These are phyloP conservation scores for Eutypella sp. DNA, from an alignment of 2,329 filamentous ascomycete genomes.

Conservation along the genomic window DNA sequence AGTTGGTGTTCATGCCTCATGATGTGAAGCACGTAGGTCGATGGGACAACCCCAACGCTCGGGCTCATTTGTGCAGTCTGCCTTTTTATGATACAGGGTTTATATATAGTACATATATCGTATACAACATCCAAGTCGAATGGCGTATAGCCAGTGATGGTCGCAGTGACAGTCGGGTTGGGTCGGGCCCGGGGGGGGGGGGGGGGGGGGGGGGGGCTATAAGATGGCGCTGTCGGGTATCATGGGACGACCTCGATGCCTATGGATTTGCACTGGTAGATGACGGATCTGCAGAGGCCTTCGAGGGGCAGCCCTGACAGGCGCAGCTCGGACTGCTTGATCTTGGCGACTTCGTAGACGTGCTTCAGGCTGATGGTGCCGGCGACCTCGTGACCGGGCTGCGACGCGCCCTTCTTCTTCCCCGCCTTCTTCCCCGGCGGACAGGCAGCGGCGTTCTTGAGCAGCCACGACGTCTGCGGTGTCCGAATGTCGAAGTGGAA, in stretches of 20 bases:
- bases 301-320: slow-evolving; percentile 67
- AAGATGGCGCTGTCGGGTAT: slow-evolving; percentile 1
- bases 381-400: slow-evolving; percentile 71
- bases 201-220: no score
- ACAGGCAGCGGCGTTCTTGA: slow-evolving; percentile 78
- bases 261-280: slow-evolving; percentile 70
- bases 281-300: slow-evolving; percentile 68
- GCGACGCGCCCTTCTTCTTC: slow-evolving; percentile 71
- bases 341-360: slow-evolving; percentile 94
- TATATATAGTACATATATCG: not conserved
- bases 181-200: no score
- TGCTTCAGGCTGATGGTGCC: slow-evolving; percentile 90
- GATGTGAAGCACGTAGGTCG: no score
- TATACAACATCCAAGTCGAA: not conserved
- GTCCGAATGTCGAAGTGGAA: slow-evolving; percentile 93
- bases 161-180: no score
- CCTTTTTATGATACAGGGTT: not conserved
- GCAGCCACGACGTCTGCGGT: slow-evolving; percentile 85
- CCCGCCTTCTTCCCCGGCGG: slow-evolving; percentile 67
- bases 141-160: not conserved
- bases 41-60: no score
- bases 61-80: not conserved
- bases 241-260: slow-evolving; percentile 67
- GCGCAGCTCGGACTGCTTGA: slow-evolving; percentile 77
- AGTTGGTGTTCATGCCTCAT: no score